Base-by-base conservation (phyloP, 2,329 filamentous ascomycete genomes). In the Fusarium buharicum region DNA sequence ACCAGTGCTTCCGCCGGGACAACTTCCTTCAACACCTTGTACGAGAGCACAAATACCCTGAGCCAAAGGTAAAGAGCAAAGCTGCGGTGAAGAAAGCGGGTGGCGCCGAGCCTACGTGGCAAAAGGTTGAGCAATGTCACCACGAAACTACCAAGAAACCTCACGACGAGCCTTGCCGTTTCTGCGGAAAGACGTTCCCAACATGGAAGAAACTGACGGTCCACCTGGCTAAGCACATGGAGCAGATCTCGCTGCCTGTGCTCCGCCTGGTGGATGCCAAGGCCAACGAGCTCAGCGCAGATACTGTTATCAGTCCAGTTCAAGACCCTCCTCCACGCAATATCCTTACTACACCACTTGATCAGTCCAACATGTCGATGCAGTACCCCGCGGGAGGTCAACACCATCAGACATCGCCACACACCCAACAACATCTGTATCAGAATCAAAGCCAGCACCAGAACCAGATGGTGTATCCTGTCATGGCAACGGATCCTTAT, bases 161-260 rank as follows among this genome's bases (percentile, higher is more conserved):
- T 4, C 84, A 86, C 49, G 86, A 92, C 11, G 93, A 97, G 76
- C 86, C 90, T 14, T 97, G 93, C 75, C 87, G 90, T 37, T 97
- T 97, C 79, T 97, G 93, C 71, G 90, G 89, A 58, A 93, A 90
- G 75, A 81, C 85, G 12, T 93, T 92, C 74, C 86, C 85, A 30
- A 91, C 87, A 34, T 97, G 92, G 92, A 97, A 96, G 82, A 96
- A 96, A 77, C 79, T 97, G 58, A 96, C 91, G 1, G 92, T 95
- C n/a, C 93, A 97, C 76, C 78, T 97, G 73, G 92, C 92, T 45
- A 94, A 94, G 75, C 93, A 97, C 74, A 95, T 97, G 92, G 92
- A 97, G 75, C 88, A 92, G 65, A 90, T 97, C 71, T 91, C 91
- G 69, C 84, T 97, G 71, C 93, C 93, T 0, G 86, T 97, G 28